phyloP scores from a whole-genome alignment of 305 asterid species.

The Plantago coronopus region DNA sequence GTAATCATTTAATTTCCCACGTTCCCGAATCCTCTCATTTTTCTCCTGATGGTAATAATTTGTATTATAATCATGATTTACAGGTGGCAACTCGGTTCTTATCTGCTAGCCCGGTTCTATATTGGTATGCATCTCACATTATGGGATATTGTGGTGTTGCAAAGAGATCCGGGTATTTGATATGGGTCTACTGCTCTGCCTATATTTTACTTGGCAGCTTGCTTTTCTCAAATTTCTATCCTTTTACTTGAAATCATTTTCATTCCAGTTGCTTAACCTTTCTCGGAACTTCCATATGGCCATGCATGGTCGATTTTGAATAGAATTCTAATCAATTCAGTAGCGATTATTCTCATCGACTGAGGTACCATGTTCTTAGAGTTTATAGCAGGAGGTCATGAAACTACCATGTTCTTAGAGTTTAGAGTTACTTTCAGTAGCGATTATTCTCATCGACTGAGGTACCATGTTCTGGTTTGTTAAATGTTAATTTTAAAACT shows the following conservation, averaged over 20 bases:
- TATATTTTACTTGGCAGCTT: slow-evolving; percentile 76
- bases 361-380: no score
- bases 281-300: no score
- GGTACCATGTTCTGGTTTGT: no score
- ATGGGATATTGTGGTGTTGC: slow-evolving; percentile 40
- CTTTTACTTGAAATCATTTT: slow-evolving; percentile 61
- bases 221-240: slow-evolving; percentile 94
- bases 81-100: slow-evolving; percentile 88
- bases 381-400: no score
- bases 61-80: neutral
- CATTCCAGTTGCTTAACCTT: slow-evolving; percentile 1
- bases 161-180: slow-evolving; percentile 62
- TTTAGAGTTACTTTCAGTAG: no score
- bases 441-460: no score
- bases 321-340: no score
- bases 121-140: slow-evolving; percentile 55
- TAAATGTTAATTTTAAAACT: no score
- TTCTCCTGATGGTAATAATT: neutral
- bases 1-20: neutral
- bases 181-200: slow-evolving; percentile 74
- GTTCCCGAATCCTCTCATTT: neutral
- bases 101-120: slow-evolving; percentile 65
- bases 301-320: no score
- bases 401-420: no score
- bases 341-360: no score